Evolutionary conservation across 192 early-diverging fungal genomes (phyloP), one percentile per base, ranked within the genome.

Genomic region (Backusella tarrabulga): DNA sequence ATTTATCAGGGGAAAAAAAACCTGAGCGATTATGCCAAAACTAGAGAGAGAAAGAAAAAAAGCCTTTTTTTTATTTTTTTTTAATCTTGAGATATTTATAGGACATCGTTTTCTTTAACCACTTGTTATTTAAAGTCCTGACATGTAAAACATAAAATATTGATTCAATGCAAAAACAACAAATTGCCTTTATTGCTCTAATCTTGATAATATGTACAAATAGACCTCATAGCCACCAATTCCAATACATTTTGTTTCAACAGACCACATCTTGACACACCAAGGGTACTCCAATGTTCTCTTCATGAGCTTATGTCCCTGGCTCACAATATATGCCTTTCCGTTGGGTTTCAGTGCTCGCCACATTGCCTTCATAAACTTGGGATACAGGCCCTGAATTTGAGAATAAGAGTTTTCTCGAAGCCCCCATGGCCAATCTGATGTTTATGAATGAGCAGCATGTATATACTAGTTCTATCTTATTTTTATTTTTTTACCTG

Each of bases 261-360:
- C 38, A 35, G 29, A 26, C 38, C 44, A 82, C 77, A 78, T 74
- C 6, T 75, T 66, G 17, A 42, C 15, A 36, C 67, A 72, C 81
- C 81, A 82, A 32, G 35, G 26, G 35, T 82, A 77, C 12, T 78
- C 82, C 2, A 87, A 23, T 67, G 79, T 75, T 44, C 84, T 41
- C 26, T 78, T 78, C 34, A 87, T 75, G 35, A 87, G 34, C 71
- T 84, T 87, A n/a, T 75, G 83, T 1, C 81, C 84, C 38, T 85
- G 84, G 6, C 83, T 83, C n/a, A 87, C 80, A 34, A 87, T 73
- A 21, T 80, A 68, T 2, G 86, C 86, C 17, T 82, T 80, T 6
- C 84, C 84, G 34, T 60, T 23, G 6, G 71, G 60, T 8, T 76
- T 81, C 34, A 85, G 67, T 56, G 83, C 36, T 32, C 76, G 69